Percentiles rank a stretch among this genome's conserved stretches.
phyloP scores from a whole-genome alignment of 2,329 filamentous ascomycete genomes.

The Trichoderma polysporum region DNA sequence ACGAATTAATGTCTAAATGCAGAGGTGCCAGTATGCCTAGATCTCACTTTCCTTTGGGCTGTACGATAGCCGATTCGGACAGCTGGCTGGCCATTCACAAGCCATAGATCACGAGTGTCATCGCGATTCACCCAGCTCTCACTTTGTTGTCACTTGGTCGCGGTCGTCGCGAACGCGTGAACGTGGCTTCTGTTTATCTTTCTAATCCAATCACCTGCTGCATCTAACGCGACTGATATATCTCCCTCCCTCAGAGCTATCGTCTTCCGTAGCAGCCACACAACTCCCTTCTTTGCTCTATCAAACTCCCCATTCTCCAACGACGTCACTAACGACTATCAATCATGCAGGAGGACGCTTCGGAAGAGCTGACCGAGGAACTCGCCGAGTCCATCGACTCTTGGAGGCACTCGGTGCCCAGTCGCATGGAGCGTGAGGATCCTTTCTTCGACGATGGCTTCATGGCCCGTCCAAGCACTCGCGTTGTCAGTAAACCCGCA shows the following conservation, averaged over 20 bases:
- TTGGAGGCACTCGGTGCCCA: conserved; percentile 39
- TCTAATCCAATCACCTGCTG: not conserved
- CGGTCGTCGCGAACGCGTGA: not conserved
- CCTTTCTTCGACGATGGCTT: conserved; percentile 39
- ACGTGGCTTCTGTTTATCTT: conserved; percentile 1
- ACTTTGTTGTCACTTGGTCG: not conserved
- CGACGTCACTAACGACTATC: not conserved
- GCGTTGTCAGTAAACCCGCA: conserved; percentile 28
- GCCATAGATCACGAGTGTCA: not conserved
- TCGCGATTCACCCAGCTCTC: not conserved
- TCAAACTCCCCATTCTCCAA: not conserved
- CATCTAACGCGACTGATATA: not conserved
- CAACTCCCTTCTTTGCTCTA: not conserved
- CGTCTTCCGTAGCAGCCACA: not conserved
- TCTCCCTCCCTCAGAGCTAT: not conserved
- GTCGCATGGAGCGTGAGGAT: conserved; percentile 36
- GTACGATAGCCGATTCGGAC: not conserved
- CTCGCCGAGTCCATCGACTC: conserved; percentile 29
- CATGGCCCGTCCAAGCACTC: conserved; percentile 32
- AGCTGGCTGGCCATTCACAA: too few species aligned
- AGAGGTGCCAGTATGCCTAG: too few species aligned
- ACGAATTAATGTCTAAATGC: too few species aligned
- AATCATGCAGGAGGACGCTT: conserved; percentile 11
- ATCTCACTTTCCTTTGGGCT: not conserved
- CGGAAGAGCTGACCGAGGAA: conserved; percentile 15